These are phyloP conservation scores for Amaranthus cruentus DNA, from an alignment of 148 eudicot genomes.

Conservation along the genomic window DNA sequence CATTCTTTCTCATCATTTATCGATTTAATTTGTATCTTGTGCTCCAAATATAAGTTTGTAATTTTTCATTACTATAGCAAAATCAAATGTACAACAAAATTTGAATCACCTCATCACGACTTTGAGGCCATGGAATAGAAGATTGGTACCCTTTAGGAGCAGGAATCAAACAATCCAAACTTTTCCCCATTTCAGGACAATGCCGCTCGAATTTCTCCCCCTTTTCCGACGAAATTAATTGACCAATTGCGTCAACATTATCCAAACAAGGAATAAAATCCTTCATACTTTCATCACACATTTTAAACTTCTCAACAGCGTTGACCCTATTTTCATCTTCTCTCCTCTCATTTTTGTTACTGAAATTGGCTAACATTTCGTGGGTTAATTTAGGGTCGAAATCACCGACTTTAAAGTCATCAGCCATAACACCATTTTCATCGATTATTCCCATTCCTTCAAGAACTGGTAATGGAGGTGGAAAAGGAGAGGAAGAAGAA, in stretches of 20 bases:
- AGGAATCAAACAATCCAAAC: constrained; percentile 59
- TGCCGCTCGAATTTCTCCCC: constrained; percentile 57
- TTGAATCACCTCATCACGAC: constrained; percentile 52
- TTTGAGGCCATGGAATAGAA: constrained; percentile 55
- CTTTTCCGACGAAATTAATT: constrained; percentile 35
- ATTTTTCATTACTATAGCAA: too few species aligned
- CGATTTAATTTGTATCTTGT: neutral
- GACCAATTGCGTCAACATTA: constrained; percentile 37
- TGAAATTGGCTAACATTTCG: constrained; percentile 20
- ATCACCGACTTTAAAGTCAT: constrained; percentile 47
- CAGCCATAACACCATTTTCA: constrained; percentile 53
- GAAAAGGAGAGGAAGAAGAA: constrained; percentile 26
- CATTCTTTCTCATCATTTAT: neutral
- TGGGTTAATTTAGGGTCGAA: constrained; percentile 27
- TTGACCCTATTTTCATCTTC: constrained; percentile 23
- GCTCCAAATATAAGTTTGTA: neutral
- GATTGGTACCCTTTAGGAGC: constrained; percentile 44
- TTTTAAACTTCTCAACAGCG: constrained; percentile 41
- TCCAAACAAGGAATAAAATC: constrained; percentile 72
- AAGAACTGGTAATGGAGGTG: constrained; percentile 24
- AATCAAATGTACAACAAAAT: neutral
- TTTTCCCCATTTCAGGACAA: constrained; percentile 48
- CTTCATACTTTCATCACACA: constrained; percentile 44
- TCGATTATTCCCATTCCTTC: constrained; percentile 57
- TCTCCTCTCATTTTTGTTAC: constrained; percentile 7